These are phyloP conservation scores for Luvunga scandens DNA, from an alignment of 345 rosid species.

Conservation along the genomic window DNA sequence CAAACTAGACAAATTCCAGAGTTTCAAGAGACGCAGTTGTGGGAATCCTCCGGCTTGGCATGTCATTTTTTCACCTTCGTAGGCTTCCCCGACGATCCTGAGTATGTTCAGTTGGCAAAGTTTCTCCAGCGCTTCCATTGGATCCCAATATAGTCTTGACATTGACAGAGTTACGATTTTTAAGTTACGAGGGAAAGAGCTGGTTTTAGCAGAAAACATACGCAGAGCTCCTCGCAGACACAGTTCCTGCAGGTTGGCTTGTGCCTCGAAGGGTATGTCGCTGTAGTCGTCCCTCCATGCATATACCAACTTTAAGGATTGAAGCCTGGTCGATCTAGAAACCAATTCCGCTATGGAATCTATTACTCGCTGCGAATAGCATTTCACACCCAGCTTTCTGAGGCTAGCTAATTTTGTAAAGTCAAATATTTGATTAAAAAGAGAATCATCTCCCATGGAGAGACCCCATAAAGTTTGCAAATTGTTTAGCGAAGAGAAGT, in stretches of 20 bases:
- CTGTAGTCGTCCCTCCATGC: too few relatives aligned
- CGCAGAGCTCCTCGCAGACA: conserved; percentile 27
- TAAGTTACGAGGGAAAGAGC: conserved; percentile 2
- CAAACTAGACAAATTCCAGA: conserved; percentile 29
- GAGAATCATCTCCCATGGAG: too few relatives aligned
- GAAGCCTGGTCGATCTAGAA: conserved; percentile 11
- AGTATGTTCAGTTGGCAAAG: conserved; percentile 26
- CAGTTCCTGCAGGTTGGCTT: conserved; percentile 14
- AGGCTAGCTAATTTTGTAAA: conserved; percentile 7
- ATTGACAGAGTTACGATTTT: conserved; percentile 32
- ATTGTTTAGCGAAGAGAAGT: neutral
- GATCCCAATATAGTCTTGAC: conserved; percentile 19
- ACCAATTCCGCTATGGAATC: conserved; percentile 15
- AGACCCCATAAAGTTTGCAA: conserved; percentile 16
- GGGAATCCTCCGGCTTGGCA: conserved; percentile 16
- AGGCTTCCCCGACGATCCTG: conserved; percentile 32
- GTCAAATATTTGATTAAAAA: too few relatives aligned
- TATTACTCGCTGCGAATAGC: neutral
- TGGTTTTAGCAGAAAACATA: too few relatives aligned
- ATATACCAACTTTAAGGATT: conserved; percentile 19
- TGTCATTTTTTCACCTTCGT: conserved; percentile 14
- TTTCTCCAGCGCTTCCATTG: conserved; percentile 25
- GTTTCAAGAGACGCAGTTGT: conserved; percentile 27
- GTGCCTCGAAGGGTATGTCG: neutral
- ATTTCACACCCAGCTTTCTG: conserved; percentile 31